Evolutionary conservation across 441 rosid species (phyloP).

Genomic region (Gossypium lobatum): DNA sequence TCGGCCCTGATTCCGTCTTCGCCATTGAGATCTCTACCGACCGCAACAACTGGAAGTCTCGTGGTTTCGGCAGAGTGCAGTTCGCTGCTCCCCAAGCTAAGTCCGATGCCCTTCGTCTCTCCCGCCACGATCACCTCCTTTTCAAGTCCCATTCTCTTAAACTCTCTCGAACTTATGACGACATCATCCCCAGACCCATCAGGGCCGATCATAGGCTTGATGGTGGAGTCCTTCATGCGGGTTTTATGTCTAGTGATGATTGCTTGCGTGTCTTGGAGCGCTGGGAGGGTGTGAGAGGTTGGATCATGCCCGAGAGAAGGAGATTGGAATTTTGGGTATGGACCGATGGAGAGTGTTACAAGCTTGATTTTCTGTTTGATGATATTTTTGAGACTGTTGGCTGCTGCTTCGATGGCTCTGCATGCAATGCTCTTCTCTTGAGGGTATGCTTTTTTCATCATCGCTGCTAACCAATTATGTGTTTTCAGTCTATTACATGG

Average conservation of each 20-base stretch:
- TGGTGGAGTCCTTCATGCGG: slow-evolving; percentile 40
- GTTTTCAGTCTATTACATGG: not conserved
- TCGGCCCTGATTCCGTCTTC: slow-evolving; percentile 61
- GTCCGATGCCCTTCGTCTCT: slow-evolving; percentile 37
- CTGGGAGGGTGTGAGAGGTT: slow-evolving; percentile 68
- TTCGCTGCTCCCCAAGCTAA: slow-evolving; percentile 52
- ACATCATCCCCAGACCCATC: slow-evolving; percentile 65
- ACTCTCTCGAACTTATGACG: slow-evolving; percentile 52
- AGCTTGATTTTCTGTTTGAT: slow-evolving; percentile 65
- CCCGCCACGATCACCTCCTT: slow-evolving; percentile 37
- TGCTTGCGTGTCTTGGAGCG: slow-evolving; percentile 48
- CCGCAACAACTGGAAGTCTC: slow-evolving; percentile 73
- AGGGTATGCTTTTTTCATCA: slow-evolving; percentile 36
- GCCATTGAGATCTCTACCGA: slow-evolving; percentile 66
- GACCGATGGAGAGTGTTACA: slow-evolving; percentile 43
- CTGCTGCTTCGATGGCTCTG: slow-evolving; percentile 30
- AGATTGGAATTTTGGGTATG: slow-evolving; percentile 71
- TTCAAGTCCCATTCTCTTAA: slow-evolving; percentile 45
- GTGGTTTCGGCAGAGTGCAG: slow-evolving; percentile 72
- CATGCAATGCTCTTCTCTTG: slow-evolving; percentile 48
- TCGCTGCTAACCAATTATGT: not conserved
- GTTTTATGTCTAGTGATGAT: slow-evolving; percentile 38
- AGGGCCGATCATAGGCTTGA: slow-evolving; percentile 34
- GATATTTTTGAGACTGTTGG: slow-evolving; percentile 60
- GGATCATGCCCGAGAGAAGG: slow-evolving; percentile 72